Base-by-base conservation (phyloP, 257 asterid species). In the Fraxinus anomala region DNA sequence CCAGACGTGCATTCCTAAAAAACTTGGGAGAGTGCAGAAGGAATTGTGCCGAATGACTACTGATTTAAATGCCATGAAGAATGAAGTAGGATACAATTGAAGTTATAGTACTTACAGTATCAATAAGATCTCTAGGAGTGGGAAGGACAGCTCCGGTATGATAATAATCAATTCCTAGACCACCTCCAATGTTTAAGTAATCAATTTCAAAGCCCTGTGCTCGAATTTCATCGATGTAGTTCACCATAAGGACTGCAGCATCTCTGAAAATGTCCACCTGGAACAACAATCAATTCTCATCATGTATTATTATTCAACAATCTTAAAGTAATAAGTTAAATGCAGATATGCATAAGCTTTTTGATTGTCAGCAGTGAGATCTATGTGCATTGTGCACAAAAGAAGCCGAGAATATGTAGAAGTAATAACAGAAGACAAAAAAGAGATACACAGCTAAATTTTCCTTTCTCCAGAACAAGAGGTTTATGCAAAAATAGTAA, bases 251-350 rank as follows among this genome's bases (percentile, higher is more conserved):
- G 49, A 78, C 92, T 59, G 99, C 98, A 70, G 99, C 99, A 84
- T 95, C 99, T 88, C 94, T 90, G 82, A 95, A 95, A 77, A 95
- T 95, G 81, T 95, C 98, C 40, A 93, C 99, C 99, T 95, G 92
- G 71, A 82, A 82, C 63, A 77, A 42, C 37, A 68, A 28, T 72
- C 54, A 76, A 69, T 65, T 30, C 34, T 11, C 47, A 67, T 14
- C 24, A 56, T 56, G 10, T 26, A 66, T 28, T 70, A 54, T 14
- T n/a, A 54, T 40, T 68, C 31, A 49, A 19, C 6, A 28, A 59
- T 72, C 30, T 34, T 63, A 42, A 40, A 9, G 61, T 40, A 36
- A 23, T 30, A 37, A 69, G 67, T 17, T 51, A 12, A 76, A 63
- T 5, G 37, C 13, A 70, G 26, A 49, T 17, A n/a, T 63, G 39